These are phyloP conservation scores for Euryodendron excelsum DNA, from an alignment of 148 eudicot species.

Conservation along the genomic window DNA sequence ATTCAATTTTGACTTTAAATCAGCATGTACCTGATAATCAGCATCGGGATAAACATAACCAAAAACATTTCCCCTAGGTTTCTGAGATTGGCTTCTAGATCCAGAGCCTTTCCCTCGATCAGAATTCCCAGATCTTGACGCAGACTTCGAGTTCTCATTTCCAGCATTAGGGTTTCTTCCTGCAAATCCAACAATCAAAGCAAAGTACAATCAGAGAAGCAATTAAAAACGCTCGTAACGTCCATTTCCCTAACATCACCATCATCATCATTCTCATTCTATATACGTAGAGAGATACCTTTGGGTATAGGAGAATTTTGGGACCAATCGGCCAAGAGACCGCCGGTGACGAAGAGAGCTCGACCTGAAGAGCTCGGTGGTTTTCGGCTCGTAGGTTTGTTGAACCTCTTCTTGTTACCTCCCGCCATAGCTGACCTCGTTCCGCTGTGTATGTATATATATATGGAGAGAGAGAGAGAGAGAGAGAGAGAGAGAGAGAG, in stretches of 20 bases:
- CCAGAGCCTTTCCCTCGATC: slow-evolving; percentile 31
- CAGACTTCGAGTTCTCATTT: slow-evolving; percentile 22
- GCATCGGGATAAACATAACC: slow-evolving; percentile 51
- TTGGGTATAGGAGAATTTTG: slow-evolving; percentile 26
- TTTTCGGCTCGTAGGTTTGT: slow-evolving; percentile 35
- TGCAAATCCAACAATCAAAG: slow-evolving; percentile 27
- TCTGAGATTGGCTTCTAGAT: slow-evolving; percentile 22
- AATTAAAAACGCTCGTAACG: not conserved
- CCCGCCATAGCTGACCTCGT: slow-evolving; percentile 37
- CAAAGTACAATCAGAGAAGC: slow-evolving; percentile 1
- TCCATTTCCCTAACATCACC: not conserved
- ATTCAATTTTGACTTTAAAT: slow-evolving; percentile 6
- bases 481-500: too few species aligned
- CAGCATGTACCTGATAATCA: slow-evolving; percentile 28
- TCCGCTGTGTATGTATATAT: too few species aligned
- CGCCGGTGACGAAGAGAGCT: slow-evolving; percentile 62
- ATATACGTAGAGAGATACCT: not conserved
- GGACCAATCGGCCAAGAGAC: slow-evolving; percentile 47
- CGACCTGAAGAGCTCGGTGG: too few species aligned
- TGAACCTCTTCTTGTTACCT: slow-evolving; percentile 35
- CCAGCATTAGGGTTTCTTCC: slow-evolving; percentile 30
- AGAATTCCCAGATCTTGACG: slow-evolving; percentile 39
- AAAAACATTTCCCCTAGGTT: slow-evolving; percentile 31
- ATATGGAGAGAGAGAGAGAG: not conserved
- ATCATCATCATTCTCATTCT: too few species aligned